These are phyloP conservation scores for Cochlearia excelsa DNA, from an alignment of 345 rosid genomes.

Conservation along the genomic window DNA sequence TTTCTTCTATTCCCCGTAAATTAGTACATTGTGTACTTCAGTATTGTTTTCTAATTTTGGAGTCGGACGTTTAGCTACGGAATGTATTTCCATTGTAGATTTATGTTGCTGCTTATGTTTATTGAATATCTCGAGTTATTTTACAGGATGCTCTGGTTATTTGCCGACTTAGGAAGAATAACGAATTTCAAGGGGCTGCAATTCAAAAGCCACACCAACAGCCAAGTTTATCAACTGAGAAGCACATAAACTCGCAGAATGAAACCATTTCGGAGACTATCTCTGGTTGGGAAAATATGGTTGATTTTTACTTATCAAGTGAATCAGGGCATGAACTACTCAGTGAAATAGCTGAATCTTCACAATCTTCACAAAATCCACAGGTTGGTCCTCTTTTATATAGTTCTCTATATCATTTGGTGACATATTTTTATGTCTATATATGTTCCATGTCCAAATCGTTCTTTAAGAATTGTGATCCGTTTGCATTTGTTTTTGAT, in stretches of 20 bases:
- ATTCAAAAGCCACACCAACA: constrained; percentile 25
- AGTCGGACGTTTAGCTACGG: not conserved
- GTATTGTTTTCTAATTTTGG: not conserved
- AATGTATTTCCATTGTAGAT: not conserved
- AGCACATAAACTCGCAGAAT: constrained; percentile 6
- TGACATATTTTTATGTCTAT: constrained; percentile 16
- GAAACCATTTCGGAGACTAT: constrained; percentile 10
- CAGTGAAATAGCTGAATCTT: constrained; percentile 30
- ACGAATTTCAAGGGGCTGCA: constrained; percentile 44
- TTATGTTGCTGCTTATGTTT: not conserved
- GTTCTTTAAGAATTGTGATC: not conserved
- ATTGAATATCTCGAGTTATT: constrained; percentile 5
- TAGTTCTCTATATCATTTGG: not conserved
- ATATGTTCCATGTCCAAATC: not conserved
- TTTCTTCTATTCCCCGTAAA: not conserved
- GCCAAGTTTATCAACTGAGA: constrained; percentile 18
- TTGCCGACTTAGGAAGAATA: constrained; percentile 71
- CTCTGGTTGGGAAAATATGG: constrained; percentile 28
- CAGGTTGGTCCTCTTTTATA: constrained; percentile 39
- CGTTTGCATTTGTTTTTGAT: constrained; percentile 28
- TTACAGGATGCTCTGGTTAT: constrained; percentile 68
- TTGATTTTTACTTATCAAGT: constrained; percentile 34
- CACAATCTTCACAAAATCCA: constrained; percentile 37
- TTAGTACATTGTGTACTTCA: not conserved
- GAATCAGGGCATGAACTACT: constrained; percentile 31